Evolutionary conservation across 2,329 filamentous ascomycete species (phyloP), one percentile per base, ranked within the genome.

Genomic region (Rutstroemia sp.): DNA sequence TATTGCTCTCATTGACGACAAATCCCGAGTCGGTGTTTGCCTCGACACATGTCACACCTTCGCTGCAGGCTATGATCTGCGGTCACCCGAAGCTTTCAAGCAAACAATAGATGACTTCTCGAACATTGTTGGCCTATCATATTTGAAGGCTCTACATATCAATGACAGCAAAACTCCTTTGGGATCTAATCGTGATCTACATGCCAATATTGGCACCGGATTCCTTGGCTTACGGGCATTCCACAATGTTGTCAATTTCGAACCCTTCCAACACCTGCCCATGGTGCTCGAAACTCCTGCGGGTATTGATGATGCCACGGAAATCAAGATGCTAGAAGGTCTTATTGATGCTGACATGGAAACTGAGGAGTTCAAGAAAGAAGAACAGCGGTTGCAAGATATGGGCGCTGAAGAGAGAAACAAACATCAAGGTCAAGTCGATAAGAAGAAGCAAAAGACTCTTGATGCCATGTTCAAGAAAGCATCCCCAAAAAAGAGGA

Each of bases 281-380:
- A 90, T 99, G 83, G 85, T 99, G 2, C 80, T 99, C 7, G 94
- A 99, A 75, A 99, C 94, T n/a, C 94, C 94, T 5, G 92, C 94
- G 61, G 90, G 95, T 60, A 79, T 82, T 47, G 84, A 81, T 18
- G 74, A 77, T 49, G 91, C 92, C 1, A 79, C 85, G 47, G 94
- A 99, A 74, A 97, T 99, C 73, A 96, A 96, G 75, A 76, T 97
- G 61, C 79, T 99, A 5, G 94, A 99, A 73, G 84, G 84, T 47
- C 76, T 99, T 51, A 87, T 96, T 42, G 92, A 86, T 7, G 90
- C 92, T 82, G 87, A 96, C 69, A 70, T 82, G 0, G 86, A 90
- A 38, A 77, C 81, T n/a, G 77, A 85, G 8, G 85, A 88, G 65
- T 96, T 96, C 69, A 75, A 72, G 63, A 71, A 75, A 12, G 72